Conservation (phyloP, 2,329 filamentous ascomycete species). For the Botrytis pseudocinerea region DNA sequence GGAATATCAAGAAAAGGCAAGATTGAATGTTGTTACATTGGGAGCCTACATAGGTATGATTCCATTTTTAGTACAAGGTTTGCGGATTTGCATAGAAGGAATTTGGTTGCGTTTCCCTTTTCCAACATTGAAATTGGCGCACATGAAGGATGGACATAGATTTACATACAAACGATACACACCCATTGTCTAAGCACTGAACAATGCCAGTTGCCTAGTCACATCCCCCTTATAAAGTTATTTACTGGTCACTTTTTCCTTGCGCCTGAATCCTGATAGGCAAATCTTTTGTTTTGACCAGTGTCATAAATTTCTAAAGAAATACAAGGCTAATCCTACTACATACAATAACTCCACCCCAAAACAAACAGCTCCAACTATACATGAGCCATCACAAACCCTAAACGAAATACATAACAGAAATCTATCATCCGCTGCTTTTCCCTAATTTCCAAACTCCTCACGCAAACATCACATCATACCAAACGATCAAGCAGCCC, state of each 20-base stretch:
- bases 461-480: not conserved
- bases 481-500: slow-evolving; percentile 31
- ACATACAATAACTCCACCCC: not conserved
- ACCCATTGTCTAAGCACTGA: not conserved
- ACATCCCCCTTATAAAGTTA: not conserved
- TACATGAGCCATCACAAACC: not conserved
- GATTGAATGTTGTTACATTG: not conserved
- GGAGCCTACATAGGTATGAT: not conserved
- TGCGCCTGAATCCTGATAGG: not conserved
- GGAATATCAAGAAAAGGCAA: not conserved
- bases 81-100: not conserved
- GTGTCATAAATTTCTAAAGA: not conserved
- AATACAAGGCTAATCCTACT: not conserved
- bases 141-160: not conserved
- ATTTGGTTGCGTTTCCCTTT: not conserved
- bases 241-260: not conserved
- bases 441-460: not conserved
- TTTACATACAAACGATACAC: not conserved
- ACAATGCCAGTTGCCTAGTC: not conserved
- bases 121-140: not conserved
- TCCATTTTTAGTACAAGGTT: not conserved
- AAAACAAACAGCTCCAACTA: not conserved
- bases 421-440: not conserved
- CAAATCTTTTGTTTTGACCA: not conserved
- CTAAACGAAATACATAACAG: not conserved